Evolutionary conservation across 2,329 filamentous ascomycete species (phyloP).

Genomic region (Monosporascus sp.): DNA sequence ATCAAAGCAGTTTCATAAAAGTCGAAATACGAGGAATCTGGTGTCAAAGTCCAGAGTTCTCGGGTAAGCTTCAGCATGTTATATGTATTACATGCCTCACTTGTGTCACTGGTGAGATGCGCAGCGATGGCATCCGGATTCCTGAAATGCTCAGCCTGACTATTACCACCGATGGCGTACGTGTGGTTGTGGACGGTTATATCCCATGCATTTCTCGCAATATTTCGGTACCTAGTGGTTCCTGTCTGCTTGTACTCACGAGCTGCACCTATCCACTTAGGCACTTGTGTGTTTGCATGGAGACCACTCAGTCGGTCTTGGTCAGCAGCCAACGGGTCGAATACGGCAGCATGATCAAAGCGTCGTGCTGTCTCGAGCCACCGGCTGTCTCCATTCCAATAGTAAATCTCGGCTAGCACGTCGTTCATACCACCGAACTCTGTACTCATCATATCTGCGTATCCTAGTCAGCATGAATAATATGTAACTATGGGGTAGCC

Average conservation of each 20-base stretch:
- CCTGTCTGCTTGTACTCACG: constrained; percentile 45
- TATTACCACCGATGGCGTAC: constrained; percentile 50
- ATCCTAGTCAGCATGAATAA: background rate
- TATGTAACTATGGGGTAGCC: no score
- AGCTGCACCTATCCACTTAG: constrained; percentile 48
- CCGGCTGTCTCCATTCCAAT: constrained; percentile 36
- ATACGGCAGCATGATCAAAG: constrained; percentile 44
- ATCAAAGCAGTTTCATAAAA: constrained; percentile 46
- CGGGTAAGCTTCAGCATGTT: constrained; percentile 53
- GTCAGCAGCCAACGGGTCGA: constrained; percentile 40
- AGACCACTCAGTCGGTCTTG: constrained; percentile 41
- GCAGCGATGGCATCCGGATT: constrained; percentile 39
- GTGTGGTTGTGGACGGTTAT: constrained; percentile 40
- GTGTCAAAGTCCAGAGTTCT: constrained; percentile 42
- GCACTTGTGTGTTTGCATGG: constrained; percentile 49
- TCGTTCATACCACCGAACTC: constrained; percentile 52
- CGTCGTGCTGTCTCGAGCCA: constrained; percentile 43
- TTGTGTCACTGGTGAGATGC: constrained; percentile 40
- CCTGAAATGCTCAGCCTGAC: constrained; percentile 47
- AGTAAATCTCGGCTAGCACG: constrained; percentile 42
- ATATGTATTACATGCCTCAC: constrained; percentile 49
- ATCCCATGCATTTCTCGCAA: constrained; percentile 45
- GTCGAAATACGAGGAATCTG: constrained; percentile 42
- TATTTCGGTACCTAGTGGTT: constrained; percentile 37
- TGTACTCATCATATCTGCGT: constrained; percentile 33